A percentile compares a stretch with the other conserved stretches of the same genome.
These are phyloP conservation scores for Cladosporium sp. DNA, from an alignment of 2,329 filamentous ascomycete genomes.

Conservation along the genomic window DNA sequence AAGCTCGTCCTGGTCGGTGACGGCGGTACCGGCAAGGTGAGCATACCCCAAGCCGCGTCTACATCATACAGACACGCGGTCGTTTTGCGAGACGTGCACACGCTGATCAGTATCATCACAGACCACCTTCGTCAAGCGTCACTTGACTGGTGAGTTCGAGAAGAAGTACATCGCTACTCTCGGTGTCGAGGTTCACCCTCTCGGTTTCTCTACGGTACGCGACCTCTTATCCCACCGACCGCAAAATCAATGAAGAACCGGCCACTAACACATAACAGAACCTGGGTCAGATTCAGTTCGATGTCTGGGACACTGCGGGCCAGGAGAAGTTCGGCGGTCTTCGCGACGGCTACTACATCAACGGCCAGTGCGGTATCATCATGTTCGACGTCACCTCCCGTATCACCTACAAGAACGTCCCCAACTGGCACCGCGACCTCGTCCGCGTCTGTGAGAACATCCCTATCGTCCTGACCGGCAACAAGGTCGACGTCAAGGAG, in stretches of 20 bases:
- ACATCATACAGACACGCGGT: slow-evolving; percentile 4
- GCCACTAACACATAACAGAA: slow-evolving; percentile 51
- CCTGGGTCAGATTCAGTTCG: slow-evolving; percentile 94
- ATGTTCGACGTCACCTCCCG: slow-evolving; percentile 99
- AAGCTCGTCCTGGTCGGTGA: slow-evolving; percentile 99
- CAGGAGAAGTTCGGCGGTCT: slow-evolving; percentile 99
- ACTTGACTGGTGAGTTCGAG: slow-evolving; percentile 99
- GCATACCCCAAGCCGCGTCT: background rate
- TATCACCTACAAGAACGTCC: slow-evolving; percentile 99
- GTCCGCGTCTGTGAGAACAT: slow-evolving; percentile 99
- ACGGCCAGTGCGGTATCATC: slow-evolving; percentile 99
- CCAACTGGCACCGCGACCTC: slow-evolving; percentile 99
- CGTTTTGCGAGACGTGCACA: background rate
- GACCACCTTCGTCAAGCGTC: slow-evolving; percentile 99
- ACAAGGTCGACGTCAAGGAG: slow-evolving; percentile 99
- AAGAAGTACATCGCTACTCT: slow-evolving; percentile 99
- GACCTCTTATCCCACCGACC: slow-evolving; percentile 5
- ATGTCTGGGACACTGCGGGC: slow-evolving; percentile 98
- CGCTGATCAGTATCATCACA: slow-evolving; percentile 36
- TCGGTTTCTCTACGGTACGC: slow-evolving; percentile 93
- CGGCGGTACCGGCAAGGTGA: slow-evolving; percentile 98
- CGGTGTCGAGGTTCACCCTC: slow-evolving; percentile 98
- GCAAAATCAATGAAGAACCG: slow-evolving; percentile 17
- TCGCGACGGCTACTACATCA: slow-evolving; percentile 99
- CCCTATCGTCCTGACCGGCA: slow-evolving; percentile 94